Evolutionary conservation across 106 monocot species (phyloP), one percentile per base, ranked within the genome.

Genomic region (Dendrobium huoshanense): DNA sequence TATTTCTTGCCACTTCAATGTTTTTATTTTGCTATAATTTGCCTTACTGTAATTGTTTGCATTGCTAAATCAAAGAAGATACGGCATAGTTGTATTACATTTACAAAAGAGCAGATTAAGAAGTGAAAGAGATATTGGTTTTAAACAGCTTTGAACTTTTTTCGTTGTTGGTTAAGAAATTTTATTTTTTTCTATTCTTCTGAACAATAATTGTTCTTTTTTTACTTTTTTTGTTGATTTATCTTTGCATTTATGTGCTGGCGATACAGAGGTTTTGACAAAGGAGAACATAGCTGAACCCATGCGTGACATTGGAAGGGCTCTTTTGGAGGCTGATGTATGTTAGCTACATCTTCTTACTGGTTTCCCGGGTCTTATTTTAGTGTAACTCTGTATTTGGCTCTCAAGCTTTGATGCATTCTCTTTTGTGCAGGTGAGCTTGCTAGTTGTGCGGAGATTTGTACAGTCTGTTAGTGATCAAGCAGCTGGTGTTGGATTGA

Each of bases 221-320:
- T 47, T 29, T n/a, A 20, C 27, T 18, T 31, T 79, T 33, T 42
- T 55, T 27, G 2, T 20, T 4, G 27, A 19, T 19, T 79, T n/a
- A 17, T 15, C 51, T 51, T 9, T 13, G 13, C 51, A 29, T 51
- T 80, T 47, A 76, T 83, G 16, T 65, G 20, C n/a, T 82, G 43
- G 55, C 79, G 2, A 33, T 72, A 56, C 80, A 96, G 96, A 96
- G 73, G 88, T 91, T 79, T 77, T 97, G 81, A 94, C 97, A 27
- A 97, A 94, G 89, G 97, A 97, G 80, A 97, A 97, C 73, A 91
- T 97, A n/a, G 88, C 83, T 68, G 97, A 97, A 67, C 97, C 97
- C 3, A 97, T 97, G 94, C 79, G 92, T 29, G 97, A 97, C 67
- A 97, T 97, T 56, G 86, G 97, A 78, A 88, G 97, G 74, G 97